These are phyloP conservation scores for Exophiala lecanii-corni DNA, from an alignment of 2,329 filamentous ascomycete species.

Conservation along the genomic window DNA sequence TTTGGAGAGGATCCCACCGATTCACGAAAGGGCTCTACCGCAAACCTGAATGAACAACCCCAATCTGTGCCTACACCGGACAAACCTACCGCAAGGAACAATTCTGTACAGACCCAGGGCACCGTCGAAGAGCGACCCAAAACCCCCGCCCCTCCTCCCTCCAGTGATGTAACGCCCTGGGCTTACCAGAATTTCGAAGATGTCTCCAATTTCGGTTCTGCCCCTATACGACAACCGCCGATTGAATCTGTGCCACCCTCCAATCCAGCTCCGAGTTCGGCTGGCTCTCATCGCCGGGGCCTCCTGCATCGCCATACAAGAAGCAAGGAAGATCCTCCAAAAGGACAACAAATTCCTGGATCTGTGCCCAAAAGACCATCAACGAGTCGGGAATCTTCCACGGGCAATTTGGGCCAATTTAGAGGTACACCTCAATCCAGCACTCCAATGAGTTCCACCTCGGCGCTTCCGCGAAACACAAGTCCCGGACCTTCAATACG, in stretches of 20 bases:
- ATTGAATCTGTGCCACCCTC: slow-evolving; percentile 54
- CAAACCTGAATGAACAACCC: slow-evolving; percentile 53
- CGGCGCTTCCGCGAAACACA: slow-evolving; percentile 61
- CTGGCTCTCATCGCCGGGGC: slow-evolving; percentile 44
- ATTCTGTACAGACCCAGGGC: slow-evolving; percentile 69
- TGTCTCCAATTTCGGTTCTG: slow-evolving; percentile 26
- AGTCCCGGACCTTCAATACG: slow-evolving; percentile 72
- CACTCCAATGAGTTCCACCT: slow-evolving; percentile 48
- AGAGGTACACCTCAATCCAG: slow-evolving; percentile 50
- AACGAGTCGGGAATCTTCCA: slow-evolving; percentile 70
- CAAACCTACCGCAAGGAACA: slow-evolving; percentile 59
- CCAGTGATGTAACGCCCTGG: slow-evolving; percentile 94
- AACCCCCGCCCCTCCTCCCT: slow-evolving; percentile 64
- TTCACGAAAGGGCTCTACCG: slow-evolving; percentile 41
- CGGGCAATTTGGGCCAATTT: slow-evolving; percentile 44
- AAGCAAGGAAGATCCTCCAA: slow-evolving; percentile 56
- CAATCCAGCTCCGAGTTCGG: slow-evolving; percentile 43
- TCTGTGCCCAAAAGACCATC: slow-evolving; percentile 63
- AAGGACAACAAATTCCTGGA: slow-evolving; percentile 32
- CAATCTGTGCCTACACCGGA: slow-evolving; percentile 54
- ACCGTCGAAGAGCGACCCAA: slow-evolving; percentile 39
- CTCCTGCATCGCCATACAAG: slow-evolving; percentile 48
- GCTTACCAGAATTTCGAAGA: slow-evolving; percentile 81
- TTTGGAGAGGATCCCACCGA: slow-evolving; percentile 83
- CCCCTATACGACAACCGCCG: slow-evolving; percentile 34